phyloP scores from a whole-genome alignment of 306 rosid genomes.

The Inga oerstediana region DNA sequence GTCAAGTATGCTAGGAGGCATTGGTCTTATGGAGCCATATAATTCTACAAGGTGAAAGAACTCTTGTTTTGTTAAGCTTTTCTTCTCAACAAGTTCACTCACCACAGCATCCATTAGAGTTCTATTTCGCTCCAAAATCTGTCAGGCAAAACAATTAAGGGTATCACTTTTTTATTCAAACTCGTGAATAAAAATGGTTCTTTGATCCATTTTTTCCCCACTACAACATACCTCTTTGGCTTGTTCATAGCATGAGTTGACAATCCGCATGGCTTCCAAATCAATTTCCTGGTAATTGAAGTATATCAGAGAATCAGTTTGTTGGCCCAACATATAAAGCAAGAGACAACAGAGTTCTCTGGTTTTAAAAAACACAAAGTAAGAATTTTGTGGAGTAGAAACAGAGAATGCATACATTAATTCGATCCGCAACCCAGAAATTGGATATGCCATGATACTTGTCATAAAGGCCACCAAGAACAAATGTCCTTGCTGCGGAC shows the following conservation, averaged over 20 bases:
- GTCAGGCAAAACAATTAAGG: constrained; percentile 33
- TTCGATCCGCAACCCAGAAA: constrained; percentile 89
- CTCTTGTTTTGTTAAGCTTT: constrained; percentile 79
- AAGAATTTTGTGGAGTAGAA: constrained; percentile 12
- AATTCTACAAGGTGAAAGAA: constrained; percentile 68
- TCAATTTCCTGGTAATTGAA: constrained; percentile 73
- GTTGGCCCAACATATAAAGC: not conserved
- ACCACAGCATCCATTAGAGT: constrained; percentile 79
- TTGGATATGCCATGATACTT: constrained; percentile 74
- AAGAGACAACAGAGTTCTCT: not conserved
- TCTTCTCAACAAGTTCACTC: constrained; percentile 75
- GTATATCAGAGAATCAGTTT: not conserved
- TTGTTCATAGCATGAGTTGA: constrained; percentile 73
- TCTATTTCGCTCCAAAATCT: constrained; percentile 77
- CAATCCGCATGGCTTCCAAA: constrained; percentile 71
- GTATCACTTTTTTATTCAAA: not conserved
- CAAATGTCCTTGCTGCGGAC: constrained; percentile 83
- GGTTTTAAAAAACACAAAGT: not conserved
- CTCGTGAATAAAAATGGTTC: not conserved
- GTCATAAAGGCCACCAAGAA: constrained; percentile 92
- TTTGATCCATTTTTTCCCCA: constrained; percentile 1
- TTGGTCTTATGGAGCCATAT: constrained; percentile 65
- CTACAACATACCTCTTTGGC: constrained; percentile 74
- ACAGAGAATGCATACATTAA: constrained; percentile 62
- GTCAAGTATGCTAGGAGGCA: constrained; percentile 72